Base-by-base conservation (phyloP, 768 basidiomycete genomes). In the Tricholoma matsutake region DNA sequence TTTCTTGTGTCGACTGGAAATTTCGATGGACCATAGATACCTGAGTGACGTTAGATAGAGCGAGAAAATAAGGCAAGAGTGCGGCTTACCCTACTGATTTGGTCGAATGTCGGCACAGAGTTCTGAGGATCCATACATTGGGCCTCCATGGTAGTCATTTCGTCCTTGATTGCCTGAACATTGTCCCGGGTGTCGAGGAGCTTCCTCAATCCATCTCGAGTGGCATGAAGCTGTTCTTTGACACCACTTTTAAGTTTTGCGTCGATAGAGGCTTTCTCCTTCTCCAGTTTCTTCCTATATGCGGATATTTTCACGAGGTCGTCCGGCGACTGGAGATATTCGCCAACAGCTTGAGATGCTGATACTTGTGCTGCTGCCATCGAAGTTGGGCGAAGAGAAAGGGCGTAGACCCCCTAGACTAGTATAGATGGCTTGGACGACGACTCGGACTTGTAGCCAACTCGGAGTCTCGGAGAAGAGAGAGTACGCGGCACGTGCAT, bases 21-120 rank as follows among this genome's bases (percentile, higher is more conserved):
- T 96, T 95, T 7, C 96, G 84, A 72, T 98, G 96, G 2, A 98
- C 91, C 79, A 91, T 86, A 5, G 96, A 98, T 2, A 97, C 95
- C 95, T 98, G 59, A 2, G 34, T n/a, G 57, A 45, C 22, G 54
- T 49, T 28, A 59, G 28, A 54, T 62, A 43, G 35, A 47, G 2
- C 8, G 5, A 52, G n/a, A 39, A 5, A 34, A 1, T 41, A n/a
- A 43, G n/a, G 13, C 29, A 35, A 45, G 22, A 25, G 7, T 25
- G 20, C 16, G 18, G 79, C 88, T 59, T 69, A 97, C 96, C 74
- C 95, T 83, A 70, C 91, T 92, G 70, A 98, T 97, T 76, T 97
- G 96, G 77, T 94, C 94, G 72, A 96, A 98, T 9, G 92, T 98
- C 29, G 88, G 81, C 9, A 94, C 90, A 14, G 83, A 79, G 59